Evolutionary conservation across 2,329 filamentous ascomycete genomes (phyloP).

Genomic region (Zelopaecilomyces penicillatus): DNA sequence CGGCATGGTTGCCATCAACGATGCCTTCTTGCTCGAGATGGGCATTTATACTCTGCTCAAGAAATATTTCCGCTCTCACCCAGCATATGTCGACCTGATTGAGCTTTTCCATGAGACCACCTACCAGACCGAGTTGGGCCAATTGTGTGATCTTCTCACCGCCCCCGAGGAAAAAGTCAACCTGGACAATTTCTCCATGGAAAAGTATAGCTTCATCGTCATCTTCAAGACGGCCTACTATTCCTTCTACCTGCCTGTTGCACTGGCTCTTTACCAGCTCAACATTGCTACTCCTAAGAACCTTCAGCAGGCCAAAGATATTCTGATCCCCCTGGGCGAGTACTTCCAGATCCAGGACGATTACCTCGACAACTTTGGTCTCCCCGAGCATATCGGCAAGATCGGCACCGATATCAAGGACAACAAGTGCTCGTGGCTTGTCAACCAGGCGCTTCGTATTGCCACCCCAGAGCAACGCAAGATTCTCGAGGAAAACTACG

Average conservation of each 20-base stretch:
- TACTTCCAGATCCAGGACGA: conserved; percentile 99
- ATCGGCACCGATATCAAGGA: conserved; percentile 98
- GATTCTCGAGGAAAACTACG: conserved; percentile 87
- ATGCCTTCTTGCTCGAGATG: conserved; percentile 90
- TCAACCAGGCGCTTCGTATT: conserved; percentile 84
- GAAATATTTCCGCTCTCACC: conserved; percentile 85
- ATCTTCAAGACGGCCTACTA: conserved; percentile 99
- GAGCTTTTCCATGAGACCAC: conserved; percentile 95
- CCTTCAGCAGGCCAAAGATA: conserved; percentile 79
- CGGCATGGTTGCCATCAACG: conserved; percentile 96
- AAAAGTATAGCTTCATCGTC: conserved; percentile 97
- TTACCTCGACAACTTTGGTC: conserved; percentile 96
- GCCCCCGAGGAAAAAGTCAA: conserved; percentile 91
- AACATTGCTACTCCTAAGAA: conserved; percentile 80
- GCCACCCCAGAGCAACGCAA: conserved; percentile 78
- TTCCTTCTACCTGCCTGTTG: conserved; percentile 96
- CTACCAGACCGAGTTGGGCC: conserved; percentile 90
- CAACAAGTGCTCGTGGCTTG: conserved; percentile 98
- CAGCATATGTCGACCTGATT: conserved; percentile 80
- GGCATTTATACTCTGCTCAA: conserved; percentile 86
- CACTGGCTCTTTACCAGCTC: conserved; percentile 77
- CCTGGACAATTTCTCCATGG: conserved; percentile 87
- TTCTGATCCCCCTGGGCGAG: conserved; percentile 93
- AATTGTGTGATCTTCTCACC: conserved; percentile 89
- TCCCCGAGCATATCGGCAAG: conserved; percentile 90